Base-by-base conservation (phyloP, 257 asterid genomes). In the Solanum habrochaites region DNA sequence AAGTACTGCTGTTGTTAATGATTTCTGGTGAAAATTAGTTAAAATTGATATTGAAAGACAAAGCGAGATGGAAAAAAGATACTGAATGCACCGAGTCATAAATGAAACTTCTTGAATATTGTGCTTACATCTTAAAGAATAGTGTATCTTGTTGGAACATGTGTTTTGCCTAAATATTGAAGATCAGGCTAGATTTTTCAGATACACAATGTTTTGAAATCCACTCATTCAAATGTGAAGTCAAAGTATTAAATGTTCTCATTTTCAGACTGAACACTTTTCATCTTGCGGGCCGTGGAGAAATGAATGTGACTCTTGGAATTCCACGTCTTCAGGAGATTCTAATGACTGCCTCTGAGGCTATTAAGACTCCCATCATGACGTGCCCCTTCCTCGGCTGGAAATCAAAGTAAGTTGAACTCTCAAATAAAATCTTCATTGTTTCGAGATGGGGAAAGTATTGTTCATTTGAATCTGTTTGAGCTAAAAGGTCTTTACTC, bases 251-350 rank as follows among this genome's bases (percentile, higher is more conserved):
- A 71, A 83, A 83, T 70, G 83, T 83, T 77, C n/a, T 72, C 16
- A 13, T 88, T 91, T 90, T 40, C 95, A 97, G 99, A 66, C 92
- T 97, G 73, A 96, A 97, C 90, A 97, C 99, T 37, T 97, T 96
- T 88, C 99, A 97, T 93, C 95, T 95, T 86, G 99, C 99, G 67
- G 99, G 99, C 35, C 98, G 99, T 86, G 99, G 99, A 27, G 99
- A 97, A 91, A 95, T 97, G 99, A 97, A 97, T 90, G 99, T 97
- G 23, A 97, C 99, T 15, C 96, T 97, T 47, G 99, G 99, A 93
- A 97, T 97, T 90, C 99, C 99, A 67, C 98, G 99, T 85, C 98
- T 97, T 82, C 98, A 96, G 90, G 99, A 97, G 94, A 94, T 97
- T 88, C 88, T 97, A 92, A 97, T 92, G 98, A 93, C 99, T 37